phyloP scores from a whole-genome alignment of 2,329 filamentous ascomycete species.

The Cryphonectria naterciae region DNA sequence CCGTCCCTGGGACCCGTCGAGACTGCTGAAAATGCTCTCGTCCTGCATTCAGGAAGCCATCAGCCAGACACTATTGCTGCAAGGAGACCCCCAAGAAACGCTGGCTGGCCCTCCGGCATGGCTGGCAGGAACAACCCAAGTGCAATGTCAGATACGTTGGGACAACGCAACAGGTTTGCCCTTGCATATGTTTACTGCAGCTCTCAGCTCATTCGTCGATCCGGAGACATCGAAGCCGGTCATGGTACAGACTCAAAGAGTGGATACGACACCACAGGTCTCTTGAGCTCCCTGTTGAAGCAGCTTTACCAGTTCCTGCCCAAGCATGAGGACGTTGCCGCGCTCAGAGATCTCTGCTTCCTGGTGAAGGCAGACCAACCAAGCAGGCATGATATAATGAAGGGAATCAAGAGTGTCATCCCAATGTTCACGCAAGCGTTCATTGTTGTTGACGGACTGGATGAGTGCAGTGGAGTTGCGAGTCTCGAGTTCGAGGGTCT shows the following conservation, averaged over 20 bases:
- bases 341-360: not conserved
- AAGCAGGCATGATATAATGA: not conserved
- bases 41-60: not conserved
- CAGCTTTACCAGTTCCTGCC: constrained; percentile 2
- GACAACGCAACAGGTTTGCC: not conserved
- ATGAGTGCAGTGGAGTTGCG: constrained; percentile 13
- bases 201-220: not conserved
- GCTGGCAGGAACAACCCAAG: not conserved
- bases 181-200: constrained; percentile 17
- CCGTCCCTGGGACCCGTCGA: not conserved
- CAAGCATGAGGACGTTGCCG: not conserved
- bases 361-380: not conserved
- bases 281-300: constrained; percentile 4
- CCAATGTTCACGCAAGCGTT: not conserved
- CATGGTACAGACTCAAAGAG: not conserved
- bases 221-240: not conserved
- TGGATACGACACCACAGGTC: constrained; percentile 3
- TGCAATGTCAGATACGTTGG: not conserved
- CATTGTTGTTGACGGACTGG: constrained; percentile 15
- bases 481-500: constrained; percentile 5
- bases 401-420: not conserved
- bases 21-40: not conserved
- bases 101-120: not conserved
- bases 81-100: not conserved
- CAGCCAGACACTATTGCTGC: not conserved